Evolutionary conservation across 169 alveolate species (phyloP).

Genomic region (Babesia bovis): DNA sequence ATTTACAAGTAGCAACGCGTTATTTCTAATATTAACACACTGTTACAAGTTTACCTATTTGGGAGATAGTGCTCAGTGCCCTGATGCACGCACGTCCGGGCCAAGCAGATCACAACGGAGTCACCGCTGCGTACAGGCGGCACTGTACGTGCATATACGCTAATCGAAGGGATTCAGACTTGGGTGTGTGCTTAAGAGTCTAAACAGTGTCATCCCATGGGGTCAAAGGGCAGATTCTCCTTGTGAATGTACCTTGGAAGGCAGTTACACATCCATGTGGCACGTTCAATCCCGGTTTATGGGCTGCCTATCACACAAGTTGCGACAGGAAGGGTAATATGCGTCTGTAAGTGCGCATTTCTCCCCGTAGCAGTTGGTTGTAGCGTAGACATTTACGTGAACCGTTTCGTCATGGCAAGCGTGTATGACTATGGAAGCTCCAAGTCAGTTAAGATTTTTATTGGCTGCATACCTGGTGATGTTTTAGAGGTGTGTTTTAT

Average conservation of each 20-base stretch:
- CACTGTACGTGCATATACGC: background rate
- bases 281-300: background rate
- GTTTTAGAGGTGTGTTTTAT: constrained; percentile 70
- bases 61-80: too few relatives aligned
- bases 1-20: too few relatives aligned
- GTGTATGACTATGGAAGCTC: constrained; percentile 23
- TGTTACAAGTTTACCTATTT: too few relatives aligned
- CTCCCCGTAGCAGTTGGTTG: too few relatives aligned
- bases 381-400: too few relatives aligned
- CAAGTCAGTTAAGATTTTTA: constrained; percentile 59
- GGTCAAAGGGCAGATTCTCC: background rate
- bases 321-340: too few relatives aligned
- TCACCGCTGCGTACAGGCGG: background rate
- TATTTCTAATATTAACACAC: too few relatives aligned
- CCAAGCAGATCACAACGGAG: background rate
- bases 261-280: background rate
- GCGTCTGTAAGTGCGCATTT: too few relatives aligned
- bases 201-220: constrained; percentile 1
- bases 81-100: too few relatives aligned
- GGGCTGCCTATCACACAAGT: too few relatives aligned
- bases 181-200: background rate
- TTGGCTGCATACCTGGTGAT: constrained; percentile 72
- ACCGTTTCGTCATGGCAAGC: constrained; percentile 33
- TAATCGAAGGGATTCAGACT: background rate
- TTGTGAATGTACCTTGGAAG: too few relatives aligned